phyloP scores from a whole-genome alignment of 2,329 filamentous ascomycete genomes.

The Cladosporium sphaerospermum region DNA sequence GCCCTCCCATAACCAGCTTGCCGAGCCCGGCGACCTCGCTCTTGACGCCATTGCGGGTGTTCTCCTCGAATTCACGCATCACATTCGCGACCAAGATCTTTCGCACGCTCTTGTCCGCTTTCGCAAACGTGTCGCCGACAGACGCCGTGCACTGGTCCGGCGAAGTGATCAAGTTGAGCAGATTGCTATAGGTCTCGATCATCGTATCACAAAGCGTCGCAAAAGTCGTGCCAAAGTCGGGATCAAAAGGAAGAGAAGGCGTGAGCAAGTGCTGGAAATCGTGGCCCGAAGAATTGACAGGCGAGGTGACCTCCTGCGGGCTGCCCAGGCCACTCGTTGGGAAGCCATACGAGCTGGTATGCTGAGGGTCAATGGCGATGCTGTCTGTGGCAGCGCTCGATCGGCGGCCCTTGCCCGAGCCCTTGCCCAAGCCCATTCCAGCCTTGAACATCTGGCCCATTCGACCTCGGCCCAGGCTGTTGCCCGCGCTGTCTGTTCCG shows the following conservation, averaged over 20 bases:
- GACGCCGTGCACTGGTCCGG: constrained; percentile 63
- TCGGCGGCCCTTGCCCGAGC: constrained; percentile 37
- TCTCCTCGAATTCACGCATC: constrained; percentile 89
- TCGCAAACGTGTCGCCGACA: constrained; percentile 80
- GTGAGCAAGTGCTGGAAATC: constrained; percentile 86
- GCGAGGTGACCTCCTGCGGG: constrained; percentile 20
- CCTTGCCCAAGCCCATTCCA: constrained; percentile 33
- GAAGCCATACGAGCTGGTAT: not conserved
- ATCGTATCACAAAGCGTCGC: constrained; percentile 91
- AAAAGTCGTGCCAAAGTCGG: constrained; percentile 95
- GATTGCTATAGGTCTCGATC: constrained; percentile 81
- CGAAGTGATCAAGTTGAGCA: constrained; percentile 68
- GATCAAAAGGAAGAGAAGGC: constrained; percentile 89
- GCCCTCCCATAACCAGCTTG: constrained; percentile 79
- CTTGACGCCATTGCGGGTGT: constrained; percentile 67
- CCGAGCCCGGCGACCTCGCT: constrained; percentile 78
- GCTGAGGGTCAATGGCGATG: constrained; percentile 27
- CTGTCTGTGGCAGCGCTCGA: constrained; percentile 56
- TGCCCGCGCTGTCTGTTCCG: constrained; percentile 60
- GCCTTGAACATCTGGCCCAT: constrained; percentile 53
- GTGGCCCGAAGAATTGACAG: constrained; percentile 61
- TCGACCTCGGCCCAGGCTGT: constrained; percentile 67
- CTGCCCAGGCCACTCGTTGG: constrained; percentile 10
- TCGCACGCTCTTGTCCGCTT: constrained; percentile 76
- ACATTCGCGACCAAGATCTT: constrained; percentile 85